phyloP scores from a whole-genome alignment of 352 stramenopile genomes.

The Pythium biforme region DNA sequence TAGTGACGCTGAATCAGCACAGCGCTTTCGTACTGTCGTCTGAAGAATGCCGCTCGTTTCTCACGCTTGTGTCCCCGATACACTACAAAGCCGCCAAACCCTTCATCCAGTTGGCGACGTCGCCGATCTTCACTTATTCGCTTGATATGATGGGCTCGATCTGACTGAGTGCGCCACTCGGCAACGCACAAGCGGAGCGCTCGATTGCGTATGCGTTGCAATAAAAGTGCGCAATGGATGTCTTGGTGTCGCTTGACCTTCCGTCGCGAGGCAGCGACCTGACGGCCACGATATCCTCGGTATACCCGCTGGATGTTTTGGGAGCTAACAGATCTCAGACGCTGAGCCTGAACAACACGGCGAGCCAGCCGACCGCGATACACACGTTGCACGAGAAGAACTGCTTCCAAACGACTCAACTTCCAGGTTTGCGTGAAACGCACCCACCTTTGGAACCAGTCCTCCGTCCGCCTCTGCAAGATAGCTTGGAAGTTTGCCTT shows the following conservation, averaged over 20 bases:
- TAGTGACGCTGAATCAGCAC: slow-evolving; percentile 71
- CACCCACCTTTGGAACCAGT: slow-evolving; percentile 57
- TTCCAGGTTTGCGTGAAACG: slow-evolving; percentile 35
- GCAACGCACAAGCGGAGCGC: slow-evolving; percentile 32
- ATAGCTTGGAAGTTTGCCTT: slow-evolving; percentile 46
- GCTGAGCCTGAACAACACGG: slow-evolving; percentile 42
- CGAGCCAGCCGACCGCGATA: slow-evolving; percentile 55
- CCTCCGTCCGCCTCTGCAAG: slow-evolving; percentile 34
- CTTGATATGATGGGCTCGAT: slow-evolving; percentile 34
- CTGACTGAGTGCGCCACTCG: slow-evolving; percentile 25
- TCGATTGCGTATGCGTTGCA: slow-evolving; percentile 35
- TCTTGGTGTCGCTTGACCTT: slow-evolving; percentile 37
- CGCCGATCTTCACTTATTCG: slow-evolving; percentile 29
- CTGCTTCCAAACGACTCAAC: slow-evolving; percentile 26
- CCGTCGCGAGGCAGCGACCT: slow-evolving; percentile 14
- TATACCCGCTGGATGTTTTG: slow-evolving; percentile 54
- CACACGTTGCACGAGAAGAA: slow-evolving; percentile 55
- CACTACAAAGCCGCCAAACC: slow-evolving; percentile 17
- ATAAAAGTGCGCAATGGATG: slow-evolving; percentile 26
- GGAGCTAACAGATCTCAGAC: slow-evolving; percentile 28
- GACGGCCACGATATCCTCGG: slow-evolving; percentile 41
- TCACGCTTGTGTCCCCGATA: slow-evolving; percentile 33
- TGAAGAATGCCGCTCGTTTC: slow-evolving; percentile 36
- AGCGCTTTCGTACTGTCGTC: slow-evolving; percentile 39
- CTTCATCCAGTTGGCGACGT: slow-evolving; percentile 1